Evolutionary conservation across 139 green algal species (phyloP).

Genomic region (Closterium sp.): DNA sequence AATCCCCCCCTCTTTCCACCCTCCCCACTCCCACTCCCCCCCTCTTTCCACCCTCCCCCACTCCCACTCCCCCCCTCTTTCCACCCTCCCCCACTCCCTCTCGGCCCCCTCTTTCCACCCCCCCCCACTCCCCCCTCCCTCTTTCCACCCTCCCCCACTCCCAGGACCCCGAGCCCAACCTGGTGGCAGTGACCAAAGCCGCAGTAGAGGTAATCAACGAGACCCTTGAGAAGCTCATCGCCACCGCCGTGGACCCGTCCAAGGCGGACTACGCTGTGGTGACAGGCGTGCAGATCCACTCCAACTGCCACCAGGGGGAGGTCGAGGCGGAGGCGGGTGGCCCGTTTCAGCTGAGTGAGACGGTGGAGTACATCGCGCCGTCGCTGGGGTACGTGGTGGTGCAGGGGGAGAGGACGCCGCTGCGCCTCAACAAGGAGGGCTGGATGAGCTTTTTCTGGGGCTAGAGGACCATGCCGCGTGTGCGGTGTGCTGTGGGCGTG

Average conservation of each 20-base stretch:
- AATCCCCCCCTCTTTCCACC: too few relatives aligned
- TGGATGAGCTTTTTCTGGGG: background rate
- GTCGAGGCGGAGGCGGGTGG: background rate
- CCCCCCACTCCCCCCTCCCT: background rate
- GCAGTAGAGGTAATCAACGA: background rate
- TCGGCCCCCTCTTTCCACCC: background rate
- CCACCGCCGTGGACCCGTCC: slow-evolving; percentile 67
- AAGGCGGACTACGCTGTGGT: slow-evolving; percentile 82
- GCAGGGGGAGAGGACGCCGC: background rate
- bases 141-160: background rate
- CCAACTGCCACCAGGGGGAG: background rate
- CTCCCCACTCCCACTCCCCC: too few relatives aligned
- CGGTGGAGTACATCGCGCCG: background rate
- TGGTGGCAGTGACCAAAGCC: background rate
- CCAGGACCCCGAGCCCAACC: background rate
- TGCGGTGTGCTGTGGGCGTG: background rate
- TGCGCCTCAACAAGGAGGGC: background rate
- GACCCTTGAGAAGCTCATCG: slow-evolving; percentile 77
- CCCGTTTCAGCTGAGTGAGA: background rate
- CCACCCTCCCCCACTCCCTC: background rate
- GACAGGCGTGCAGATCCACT: slow-evolving; percentile 81
- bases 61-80: too few relatives aligned
- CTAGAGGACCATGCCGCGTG: too few relatives aligned
- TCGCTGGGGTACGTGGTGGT: slow-evolving; percentile 6
- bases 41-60: too few relatives aligned